Base-by-base conservation (phyloP, 306 rosid species). In the Trifolium subterraneum region DNA sequence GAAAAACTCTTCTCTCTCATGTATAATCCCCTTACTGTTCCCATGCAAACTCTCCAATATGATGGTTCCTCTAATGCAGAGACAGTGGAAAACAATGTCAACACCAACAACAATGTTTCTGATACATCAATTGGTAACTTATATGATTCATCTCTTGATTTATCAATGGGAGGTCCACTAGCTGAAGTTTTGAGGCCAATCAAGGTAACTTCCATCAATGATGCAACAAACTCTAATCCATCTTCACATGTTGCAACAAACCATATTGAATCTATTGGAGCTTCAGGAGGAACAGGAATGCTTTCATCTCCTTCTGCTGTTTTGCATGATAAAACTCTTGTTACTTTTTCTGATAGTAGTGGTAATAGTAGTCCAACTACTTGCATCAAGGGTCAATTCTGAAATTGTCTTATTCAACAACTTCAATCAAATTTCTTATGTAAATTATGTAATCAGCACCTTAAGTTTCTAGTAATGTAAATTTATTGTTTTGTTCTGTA, bases 121-220 rank as follows among this genome's bases (percentile, higher is more conserved):
- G 60, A 80, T 41, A 67, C 89, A 10, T 75, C 87, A 56, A 35
- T 64, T 15, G 82, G 77, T 64, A 83, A 85, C 71, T 65, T 84
- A 11, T 78, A 92, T 41, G 92, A 84, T 13, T 81, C 90, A 44
- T 89, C 81, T 23, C 88, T 91, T 48, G 90, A 88, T 75, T 72
- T 89, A 48, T 86, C 95, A 52, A 86, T 86, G 93, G 95, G 95
- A 0, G 86, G 90, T 13, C 97, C 97, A 68, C 76, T 91, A 33
- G 97, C 90, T 52, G 97, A 91, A 82, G 97, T 89, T 71, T 59
- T 92, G 20, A 86, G 88, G 68, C 86, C 93, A 14, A 87, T 90
- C 82, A 64, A 75, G 0, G 71, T 76, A 15, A 65, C 81, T n/a
- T 52, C 79, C 3, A 33, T 88, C 18, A 75, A 72, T 1, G 83